A percentile compares a stretch with the other conserved stretches of the same genome.
Conservation (phyloP, 2,329 filamentous ascomycete genomes). For the Pseudocercospora eumusae region DNA sequence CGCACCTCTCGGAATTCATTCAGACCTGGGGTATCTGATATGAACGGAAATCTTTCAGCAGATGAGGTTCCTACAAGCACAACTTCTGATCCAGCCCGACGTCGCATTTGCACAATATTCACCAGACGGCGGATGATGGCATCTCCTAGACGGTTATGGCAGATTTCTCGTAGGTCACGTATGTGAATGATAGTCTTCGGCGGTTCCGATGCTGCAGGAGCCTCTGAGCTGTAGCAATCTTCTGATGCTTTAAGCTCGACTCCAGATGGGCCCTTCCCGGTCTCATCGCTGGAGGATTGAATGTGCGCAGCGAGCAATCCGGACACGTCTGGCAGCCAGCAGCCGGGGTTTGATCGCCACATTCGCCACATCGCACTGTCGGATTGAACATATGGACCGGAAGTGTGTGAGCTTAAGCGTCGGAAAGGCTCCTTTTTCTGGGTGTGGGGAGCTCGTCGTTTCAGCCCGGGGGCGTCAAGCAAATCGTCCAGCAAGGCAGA, state of each 20-base stretch:
- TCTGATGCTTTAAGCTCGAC: not conserved
- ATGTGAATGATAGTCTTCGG: slow-evolving; percentile 64
- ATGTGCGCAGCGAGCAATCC: slow-evolving; percentile 23
- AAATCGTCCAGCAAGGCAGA: slow-evolving; percentile 35
- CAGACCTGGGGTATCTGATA: slow-evolving; percentile 35
- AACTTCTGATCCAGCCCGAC: slow-evolving; percentile 69
- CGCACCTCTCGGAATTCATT: slow-evolving; percentile 57
- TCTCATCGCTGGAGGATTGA: not conserved
- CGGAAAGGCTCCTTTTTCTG: not conserved
- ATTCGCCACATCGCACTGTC: slow-evolving; percentile 24
- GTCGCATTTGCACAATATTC: slow-evolving; percentile 68
- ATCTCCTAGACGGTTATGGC: slow-evolving; percentile 66
- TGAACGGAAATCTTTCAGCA: slow-evolving; percentile 41
- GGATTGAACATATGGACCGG: slow-evolving; percentile 8
- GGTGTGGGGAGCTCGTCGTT: slow-evolving; percentile 14
- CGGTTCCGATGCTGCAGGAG: not conserved
- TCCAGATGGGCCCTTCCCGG: slow-evolving; percentile 8
- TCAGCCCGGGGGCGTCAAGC: slow-evolving; percentile 36
- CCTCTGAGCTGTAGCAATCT: not conserved
- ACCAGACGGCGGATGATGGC: slow-evolving; percentile 70
- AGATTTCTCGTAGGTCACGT: slow-evolving; percentile 77
- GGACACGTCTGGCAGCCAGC: slow-evolving; percentile 28
- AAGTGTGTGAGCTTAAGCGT: not conserved
- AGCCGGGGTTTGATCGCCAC: slow-evolving; percentile 28
- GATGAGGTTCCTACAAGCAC: slow-evolving; percentile 77